These are phyloP conservation scores for Puccinellia tenuiflora DNA, from an alignment of 176 grass and related monocot species.

Conservation along the genomic window DNA sequence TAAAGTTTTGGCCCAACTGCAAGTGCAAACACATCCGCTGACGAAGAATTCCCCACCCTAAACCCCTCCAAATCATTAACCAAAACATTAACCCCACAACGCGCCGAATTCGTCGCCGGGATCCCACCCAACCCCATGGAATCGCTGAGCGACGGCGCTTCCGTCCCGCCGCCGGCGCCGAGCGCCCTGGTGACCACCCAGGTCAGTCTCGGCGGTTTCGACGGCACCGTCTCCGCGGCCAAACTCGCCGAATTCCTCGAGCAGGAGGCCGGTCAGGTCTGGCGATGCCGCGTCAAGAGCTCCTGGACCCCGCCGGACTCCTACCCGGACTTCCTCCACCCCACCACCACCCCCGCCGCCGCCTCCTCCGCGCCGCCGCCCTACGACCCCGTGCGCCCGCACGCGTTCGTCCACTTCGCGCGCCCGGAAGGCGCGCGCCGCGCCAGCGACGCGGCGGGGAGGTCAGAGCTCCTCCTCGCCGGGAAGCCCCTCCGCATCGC, in stretches of 20 bases:
- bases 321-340: slow-evolving; percentile 39
- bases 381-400: slow-evolving; percentile 47
- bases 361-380: slow-evolving; percentile 7
- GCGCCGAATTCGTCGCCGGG: not conserved
- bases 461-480: no score
- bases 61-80: not conserved
- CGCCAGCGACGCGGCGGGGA: slow-evolving; percentile 46
- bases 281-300: slow-evolving; percentile 83
- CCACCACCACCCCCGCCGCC: not conserved
- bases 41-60: not conserved
- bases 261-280: no score
- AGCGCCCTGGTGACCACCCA: slow-evolving; percentile 49
- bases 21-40: no score
- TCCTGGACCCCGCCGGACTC: slow-evolving; percentile 70
- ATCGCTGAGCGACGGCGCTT: not conserved
- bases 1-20: no score
- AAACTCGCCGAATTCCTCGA: slow-evolving; percentile 56
- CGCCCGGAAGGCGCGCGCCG: slow-evolving; percentile 41
- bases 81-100: not conserved
- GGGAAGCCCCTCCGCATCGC: slow-evolving; percentile 32
- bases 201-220: slow-evolving; percentile 70
- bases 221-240: slow-evolving; percentile 30
- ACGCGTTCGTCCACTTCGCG: slow-evolving; percentile 62
- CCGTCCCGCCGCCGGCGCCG: not conserved
- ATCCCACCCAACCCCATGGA: slow-evolving; percentile 8